Conservation (phyloP, 1,139 yeast species). For the Candida sojae region DNA sequence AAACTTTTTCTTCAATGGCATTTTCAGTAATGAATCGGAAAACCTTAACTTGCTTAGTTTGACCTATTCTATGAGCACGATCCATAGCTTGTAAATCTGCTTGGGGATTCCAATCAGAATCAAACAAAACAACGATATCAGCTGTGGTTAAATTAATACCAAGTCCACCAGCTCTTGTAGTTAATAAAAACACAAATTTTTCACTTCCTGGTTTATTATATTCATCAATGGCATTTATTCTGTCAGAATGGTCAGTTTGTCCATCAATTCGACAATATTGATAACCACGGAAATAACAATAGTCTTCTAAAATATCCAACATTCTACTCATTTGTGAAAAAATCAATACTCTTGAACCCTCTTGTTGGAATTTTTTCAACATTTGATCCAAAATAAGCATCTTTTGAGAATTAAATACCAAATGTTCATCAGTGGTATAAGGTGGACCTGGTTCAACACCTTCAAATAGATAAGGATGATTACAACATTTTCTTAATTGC, state of each 20-base stretch:
- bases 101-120: slow-evolving; percentile 87
- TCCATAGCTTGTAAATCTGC: slow-evolving; percentile 90
- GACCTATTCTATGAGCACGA: slow-evolving; percentile 86
- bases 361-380: slow-evolving; percentile 58
- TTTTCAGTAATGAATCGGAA: slow-evolving; percentile 76
- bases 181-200: slow-evolving; percentile 69
- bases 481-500: slow-evolving; percentile 83
- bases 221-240: slow-evolving; percentile 75
- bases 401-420: slow-evolving; percentile 70
- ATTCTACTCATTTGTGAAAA: slow-evolving; percentile 84
- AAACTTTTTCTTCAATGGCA: slow-evolving; percentile 78
- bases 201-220: slow-evolving; percentile 70
- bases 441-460: slow-evolving; percentile 93
- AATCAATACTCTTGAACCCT: slow-evolving; percentile 75
- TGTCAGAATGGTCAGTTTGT: slow-evolving; percentile 74
- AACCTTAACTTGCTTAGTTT: slow-evolving; percentile 77
- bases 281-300: slow-evolving; percentile 66
- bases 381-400: slow-evolving; percentile 71
- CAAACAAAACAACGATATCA: slow-evolving; percentile 71
- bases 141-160: slow-evolving; percentile 81
- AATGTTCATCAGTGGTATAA: slow-evolving; percentile 79
- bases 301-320: slow-evolving; percentile 78
- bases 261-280: slow-evolving; percentile 81
- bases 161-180: slow-evolving; percentile 87
- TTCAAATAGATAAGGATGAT: slow-evolving; percentile 80